phyloP scores from a whole-genome alignment of 805 yeast genomes.

The Allodekkera sacchari region DNA sequence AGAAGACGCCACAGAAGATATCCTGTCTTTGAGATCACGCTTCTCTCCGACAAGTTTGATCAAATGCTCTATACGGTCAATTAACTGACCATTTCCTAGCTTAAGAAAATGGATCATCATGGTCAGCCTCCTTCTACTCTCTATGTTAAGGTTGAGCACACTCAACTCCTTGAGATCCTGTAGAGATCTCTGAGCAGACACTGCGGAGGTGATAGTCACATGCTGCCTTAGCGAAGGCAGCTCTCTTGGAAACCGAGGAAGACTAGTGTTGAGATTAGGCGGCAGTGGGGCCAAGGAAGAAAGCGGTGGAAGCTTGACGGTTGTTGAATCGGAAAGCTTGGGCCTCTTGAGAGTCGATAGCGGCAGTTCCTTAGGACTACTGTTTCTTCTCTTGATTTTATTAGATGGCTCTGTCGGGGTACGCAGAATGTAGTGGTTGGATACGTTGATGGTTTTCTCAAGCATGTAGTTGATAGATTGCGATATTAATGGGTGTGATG shows the following conservation, averaged over 20 bases:
- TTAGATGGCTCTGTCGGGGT: background rate
- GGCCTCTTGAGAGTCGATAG: background rate
- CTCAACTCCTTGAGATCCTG: conserved; percentile 28
- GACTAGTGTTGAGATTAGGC: conserved; percentile 5
- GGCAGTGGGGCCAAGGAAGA: conserved; percentile 1
- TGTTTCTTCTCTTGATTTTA: conserved; percentile 8
- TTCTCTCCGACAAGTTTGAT: conserved; percentile 22
- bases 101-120: conserved; percentile 74
- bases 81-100: conserved; percentile 71
- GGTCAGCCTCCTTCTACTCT: conserved; percentile 65
- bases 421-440: conserved; percentile 16
- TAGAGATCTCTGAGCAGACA: conserved; percentile 22
- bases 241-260: conserved; percentile 10
- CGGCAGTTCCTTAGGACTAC: background rate
- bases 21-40: conserved; percentile 6
- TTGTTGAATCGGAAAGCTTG: conserved; percentile 7
- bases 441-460: conserved; percentile 25
- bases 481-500: conserved; percentile 29
- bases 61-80: conserved; percentile 54
- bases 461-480: conserved; percentile 28
- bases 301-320: conserved; percentile 6
- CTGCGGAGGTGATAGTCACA: conserved; percentile 22
- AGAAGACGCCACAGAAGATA: conserved; percentile 4
- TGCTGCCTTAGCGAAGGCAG: conserved; percentile 18
- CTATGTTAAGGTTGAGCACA: conserved; percentile 34